These are phyloP conservation scores for Ustanciosporium gigantosporum DNA, from an alignment of 1,284 basidiomycete species.

Conservation along the genomic window DNA sequence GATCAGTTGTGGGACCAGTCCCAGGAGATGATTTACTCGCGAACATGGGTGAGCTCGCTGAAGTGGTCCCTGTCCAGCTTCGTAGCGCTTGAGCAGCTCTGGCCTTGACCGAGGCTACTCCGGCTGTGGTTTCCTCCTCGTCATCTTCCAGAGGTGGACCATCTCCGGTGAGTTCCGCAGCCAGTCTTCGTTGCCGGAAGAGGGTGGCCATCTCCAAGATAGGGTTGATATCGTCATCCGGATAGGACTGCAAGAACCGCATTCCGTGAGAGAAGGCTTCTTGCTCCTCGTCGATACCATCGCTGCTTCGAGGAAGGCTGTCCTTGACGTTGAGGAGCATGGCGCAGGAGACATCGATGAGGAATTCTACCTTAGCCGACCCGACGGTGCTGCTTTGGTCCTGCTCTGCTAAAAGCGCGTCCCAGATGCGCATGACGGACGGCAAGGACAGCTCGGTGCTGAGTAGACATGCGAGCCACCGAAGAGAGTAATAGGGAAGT, in stretches of 20 bases:
- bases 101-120: constrained; percentile 12
- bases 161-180: constrained; percentile 51
- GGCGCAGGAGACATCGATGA: constrained; percentile 56
- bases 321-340: constrained; percentile 45
- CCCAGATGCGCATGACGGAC: constrained; percentile 54
- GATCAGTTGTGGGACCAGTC: background rate
- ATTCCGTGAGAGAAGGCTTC: constrained; percentile 49
- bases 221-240: constrained; percentile 48
- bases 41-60: background rate
- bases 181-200: constrained; percentile 42
- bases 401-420: constrained; percentile 52
- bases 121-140: constrained; percentile 15
- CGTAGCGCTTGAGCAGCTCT: constrained; percentile 30
- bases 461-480: constrained; percentile 56
- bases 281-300: constrained; percentile 16
- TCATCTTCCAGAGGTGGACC: constrained; percentile 36
- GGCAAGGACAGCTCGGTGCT: constrained; percentile 53
- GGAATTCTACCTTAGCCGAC: constrained; percentile 52
- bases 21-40: background rate
- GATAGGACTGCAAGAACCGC: constrained; percentile 48
- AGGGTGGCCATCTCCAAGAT: constrained; percentile 48
- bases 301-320: constrained; percentile 7
- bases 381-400: constrained; percentile 7
- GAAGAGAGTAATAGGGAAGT: constrained; percentile 56
- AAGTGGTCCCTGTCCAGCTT: constrained; percentile 12